phyloP scores from a whole-genome alignment of 2,329 filamentous ascomycete species.

The Nothophoma quercina region DNA sequence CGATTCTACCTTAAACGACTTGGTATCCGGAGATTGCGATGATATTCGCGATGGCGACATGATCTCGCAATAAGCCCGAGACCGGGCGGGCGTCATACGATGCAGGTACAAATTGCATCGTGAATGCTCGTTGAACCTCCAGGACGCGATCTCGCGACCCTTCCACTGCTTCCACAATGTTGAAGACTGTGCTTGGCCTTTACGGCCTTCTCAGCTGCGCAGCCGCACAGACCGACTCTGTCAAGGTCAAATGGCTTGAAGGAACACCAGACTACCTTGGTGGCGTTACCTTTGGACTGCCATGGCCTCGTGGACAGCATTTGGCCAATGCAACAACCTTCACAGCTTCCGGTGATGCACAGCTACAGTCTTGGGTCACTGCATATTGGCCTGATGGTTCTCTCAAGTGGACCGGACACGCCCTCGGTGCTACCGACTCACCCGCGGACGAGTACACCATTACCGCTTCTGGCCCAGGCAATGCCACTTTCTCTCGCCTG shows the following conservation, averaged over 20 bases:
- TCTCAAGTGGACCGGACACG: conserved; percentile 68
- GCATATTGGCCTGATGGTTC: conserved; percentile 68
- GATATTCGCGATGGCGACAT: conserved; percentile 16
- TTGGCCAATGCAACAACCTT: conserved; percentile 48
- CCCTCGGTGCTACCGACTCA: conserved; percentile 55
- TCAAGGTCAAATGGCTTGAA: conserved; percentile 45
- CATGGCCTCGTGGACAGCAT: conserved; percentile 50
- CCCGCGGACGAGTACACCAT: conserved; percentile 56
- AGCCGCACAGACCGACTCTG: conserved; percentile 25
- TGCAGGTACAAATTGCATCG: conserved; percentile 12
- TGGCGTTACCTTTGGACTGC: conserved; percentile 52
- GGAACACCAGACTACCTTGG: conserved; percentile 35
- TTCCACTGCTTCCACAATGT: conserved; percentile 24
- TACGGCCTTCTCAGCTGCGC: conserved; percentile 24
- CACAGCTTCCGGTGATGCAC: conserved; percentile 35
- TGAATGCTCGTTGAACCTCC: conserved; percentile 2
- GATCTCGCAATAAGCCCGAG: conserved; percentile 10
- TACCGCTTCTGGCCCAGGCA: conserved; percentile 38
- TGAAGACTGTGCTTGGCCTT: conserved; percentile 23
- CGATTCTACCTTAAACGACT: conserved; percentile 22
- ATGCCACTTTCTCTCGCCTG: conserved; percentile 15
- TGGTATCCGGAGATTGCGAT: conserved; percentile 24
- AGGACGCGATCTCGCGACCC: conserved; percentile 9
- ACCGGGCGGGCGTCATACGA: conserved; percentile 1
- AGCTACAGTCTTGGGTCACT: conserved; percentile 64